Evolutionary conservation across 768 basidiomycete genomes (phyloP).

Genomic region (Boletus tylopilopsis): DNA sequence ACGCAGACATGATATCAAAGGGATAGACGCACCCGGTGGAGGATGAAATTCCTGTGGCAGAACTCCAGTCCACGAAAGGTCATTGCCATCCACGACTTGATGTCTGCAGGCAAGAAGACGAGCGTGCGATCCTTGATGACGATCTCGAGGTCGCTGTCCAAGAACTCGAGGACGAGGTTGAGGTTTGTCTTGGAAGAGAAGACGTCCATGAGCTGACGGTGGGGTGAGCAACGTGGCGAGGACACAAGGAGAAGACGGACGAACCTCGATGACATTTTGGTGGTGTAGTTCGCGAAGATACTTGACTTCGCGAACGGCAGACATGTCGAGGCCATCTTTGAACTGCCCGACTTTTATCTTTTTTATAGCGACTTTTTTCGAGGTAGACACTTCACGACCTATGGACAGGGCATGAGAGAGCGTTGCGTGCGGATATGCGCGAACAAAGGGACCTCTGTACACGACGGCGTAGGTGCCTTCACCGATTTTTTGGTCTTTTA

Average conservation of each 20-base stretch:
- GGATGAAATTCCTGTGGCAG: conserved; percentile 90
- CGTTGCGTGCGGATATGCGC: background rate
- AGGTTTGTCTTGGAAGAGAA: conserved; percentile 96
- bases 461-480: conserved; percentile 97
- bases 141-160: conserved; percentile 95
- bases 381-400: conserved; percentile 75
- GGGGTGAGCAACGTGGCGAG: background rate
- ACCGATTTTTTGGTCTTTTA: conserved; percentile 78
- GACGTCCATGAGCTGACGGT: conserved; percentile 84
- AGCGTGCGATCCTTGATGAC: conserved; percentile 92
- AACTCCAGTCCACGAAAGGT: conserved; percentile 97
- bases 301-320: conserved; percentile 96
- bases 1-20: conserved; percentile 6
- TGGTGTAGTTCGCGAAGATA: conserved; percentile 92
- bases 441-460: conserved; percentile 64
- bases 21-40: conserved; percentile 74
- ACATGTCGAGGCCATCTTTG: conserved; percentile 99
- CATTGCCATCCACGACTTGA: conserved; percentile 99
- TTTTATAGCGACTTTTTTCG: conserved; percentile 92
- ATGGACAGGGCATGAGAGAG: conserved; percentile 3
- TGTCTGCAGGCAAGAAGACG: conserved; percentile 91
- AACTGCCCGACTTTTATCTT: conserved; percentile 97
- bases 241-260: conserved; percentile 7
- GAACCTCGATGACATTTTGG: conserved; percentile 92
- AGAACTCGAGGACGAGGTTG: conserved; percentile 94